Evolutionary conservation across 1,284 basidiomycete species (phyloP).

Genomic region (Puccinia hordei): DNA sequence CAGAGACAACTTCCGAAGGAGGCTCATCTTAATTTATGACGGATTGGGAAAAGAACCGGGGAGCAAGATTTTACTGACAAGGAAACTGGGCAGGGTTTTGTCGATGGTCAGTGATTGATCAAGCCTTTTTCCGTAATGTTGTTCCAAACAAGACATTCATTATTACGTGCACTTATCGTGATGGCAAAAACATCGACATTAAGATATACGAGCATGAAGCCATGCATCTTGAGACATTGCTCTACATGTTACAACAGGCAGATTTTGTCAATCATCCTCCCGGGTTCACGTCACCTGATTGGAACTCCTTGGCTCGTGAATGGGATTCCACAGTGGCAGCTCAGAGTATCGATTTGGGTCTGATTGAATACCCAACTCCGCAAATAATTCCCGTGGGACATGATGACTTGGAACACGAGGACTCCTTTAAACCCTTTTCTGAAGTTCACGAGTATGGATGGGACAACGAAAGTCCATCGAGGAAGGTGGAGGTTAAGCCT

Average conservation of each 20-base stretch:
- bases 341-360: slow-evolving; percentile 53
- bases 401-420: slow-evolving; percentile 76
- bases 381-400: slow-evolving; percentile 73
- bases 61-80: slow-evolving; percentile 67
- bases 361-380: slow-evolving; percentile 66
- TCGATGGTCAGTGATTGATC: slow-evolving; percentile 61
- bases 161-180: background rate
- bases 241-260: slow-evolving; percentile 90
- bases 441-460: slow-evolving; percentile 80
- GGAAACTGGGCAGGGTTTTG: slow-evolving; percentile 74
- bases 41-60: slow-evolving; percentile 64
- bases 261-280: slow-evolving; percentile 75
- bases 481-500: slow-evolving; percentile 66
- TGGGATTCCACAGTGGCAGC: slow-evolving; percentile 66
- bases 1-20: slow-evolving; percentile 71
- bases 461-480: slow-evolving; percentile 86
- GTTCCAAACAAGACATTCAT: background rate
- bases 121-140: background rate
- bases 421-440: slow-evolving; percentile 63
- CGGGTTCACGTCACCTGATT: slow-evolving; percentile 74
- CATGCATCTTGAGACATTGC: slow-evolving; percentile 69
- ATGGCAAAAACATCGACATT: background rate
- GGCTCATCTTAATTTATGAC: slow-evolving; percentile 73
- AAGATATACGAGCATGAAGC: slow-evolving; percentile 56
- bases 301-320: slow-evolving; percentile 68